phyloP scores from a whole-genome alignment of 495 filamentous ascomycete species.

The Aspergillus leporis region DNA sequence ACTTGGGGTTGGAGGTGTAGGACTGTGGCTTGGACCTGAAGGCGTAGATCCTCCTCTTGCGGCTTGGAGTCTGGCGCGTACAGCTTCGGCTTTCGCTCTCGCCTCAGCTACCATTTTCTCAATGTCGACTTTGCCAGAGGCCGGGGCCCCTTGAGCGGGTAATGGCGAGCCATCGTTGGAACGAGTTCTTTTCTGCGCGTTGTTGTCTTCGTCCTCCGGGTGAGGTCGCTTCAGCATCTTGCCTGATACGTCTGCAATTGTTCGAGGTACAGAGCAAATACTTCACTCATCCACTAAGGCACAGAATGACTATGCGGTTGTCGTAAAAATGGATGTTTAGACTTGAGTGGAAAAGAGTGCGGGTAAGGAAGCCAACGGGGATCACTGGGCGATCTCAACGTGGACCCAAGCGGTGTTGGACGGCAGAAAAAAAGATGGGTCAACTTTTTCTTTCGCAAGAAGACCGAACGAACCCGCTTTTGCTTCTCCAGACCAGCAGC shows the following conservation, averaged over 20 bases:
- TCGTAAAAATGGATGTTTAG: neutral
- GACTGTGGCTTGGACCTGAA: constrained; percentile 35
- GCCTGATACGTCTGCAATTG: constrained; percentile 55
- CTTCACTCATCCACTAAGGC: constrained; percentile 20
- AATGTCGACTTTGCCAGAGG: constrained; percentile 53
- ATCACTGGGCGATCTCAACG: constrained; percentile 15
- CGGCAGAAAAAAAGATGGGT: constrained; percentile 30
- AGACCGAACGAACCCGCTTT: constrained; percentile 24
- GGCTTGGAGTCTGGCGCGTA: constrained; percentile 55
- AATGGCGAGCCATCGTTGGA: constrained; percentile 61
- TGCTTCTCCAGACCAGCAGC: constrained; percentile 20
- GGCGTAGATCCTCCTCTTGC: constrained; percentile 41
- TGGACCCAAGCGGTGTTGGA: constrained; percentile 20
- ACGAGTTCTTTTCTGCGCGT: constrained; percentile 57
- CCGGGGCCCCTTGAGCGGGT: constrained; percentile 38
- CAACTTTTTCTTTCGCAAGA: constrained; percentile 25
- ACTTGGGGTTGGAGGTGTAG: constrained; percentile 47
- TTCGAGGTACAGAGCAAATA: constrained; percentile 9
- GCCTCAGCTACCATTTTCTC: constrained; percentile 64
- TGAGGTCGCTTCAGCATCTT: constrained; percentile 60
- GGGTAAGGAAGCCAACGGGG: constrained; percentile 3
- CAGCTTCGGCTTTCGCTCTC: constrained; percentile 58
- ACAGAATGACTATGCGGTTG: constrained; percentile 4
- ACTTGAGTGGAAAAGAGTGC: neutral
- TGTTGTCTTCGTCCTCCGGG: constrained; percentile 52